Percentiles rank a stretch among this genome's conserved stretches.
Conservation (phyloP, 129 eudicot species). For the Heracleum sosnowskyi region DNA sequence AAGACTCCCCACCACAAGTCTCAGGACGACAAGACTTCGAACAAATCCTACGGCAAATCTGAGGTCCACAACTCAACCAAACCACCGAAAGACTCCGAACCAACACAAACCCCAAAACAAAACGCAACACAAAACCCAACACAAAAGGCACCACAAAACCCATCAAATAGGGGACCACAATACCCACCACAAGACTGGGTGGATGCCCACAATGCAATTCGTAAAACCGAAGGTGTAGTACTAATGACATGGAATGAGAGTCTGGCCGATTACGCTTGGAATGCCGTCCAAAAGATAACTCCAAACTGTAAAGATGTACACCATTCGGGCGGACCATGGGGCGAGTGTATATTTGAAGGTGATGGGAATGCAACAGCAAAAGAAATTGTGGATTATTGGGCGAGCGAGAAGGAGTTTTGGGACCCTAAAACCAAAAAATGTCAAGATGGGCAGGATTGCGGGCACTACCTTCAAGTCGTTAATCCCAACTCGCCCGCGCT, state of each 20-base stretch:
- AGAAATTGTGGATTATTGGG: conserved; percentile 39
- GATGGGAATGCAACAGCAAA: conserved; percentile 4
- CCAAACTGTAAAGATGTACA: conserved; percentile 19
- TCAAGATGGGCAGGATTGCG: conserved; percentile 20
- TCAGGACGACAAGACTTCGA: no score
- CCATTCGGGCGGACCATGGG: conserved; percentile 42
- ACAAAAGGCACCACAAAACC: no score
- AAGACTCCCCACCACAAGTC: no score
- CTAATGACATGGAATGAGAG: conserved; percentile 38
- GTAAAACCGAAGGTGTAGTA: conserved; percentile 36
- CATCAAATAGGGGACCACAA: no score
- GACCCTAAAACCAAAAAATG: conserved; percentile 31
- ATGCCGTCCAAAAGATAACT: conserved; percentile 19
- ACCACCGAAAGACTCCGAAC: no score
- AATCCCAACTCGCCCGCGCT: conserved; percentile 30
- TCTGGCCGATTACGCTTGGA: conserved; percentile 36
- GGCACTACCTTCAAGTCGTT: conserved; percentile 50
- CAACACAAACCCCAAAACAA: no score
- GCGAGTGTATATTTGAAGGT: conserved; percentile 29
- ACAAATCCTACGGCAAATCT: no score
- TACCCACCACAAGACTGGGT: conserved; percentile 22
- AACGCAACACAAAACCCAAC: no score
- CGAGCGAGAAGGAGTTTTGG: conserved; percentile 34
- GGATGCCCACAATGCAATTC: conserved; percentile 39
- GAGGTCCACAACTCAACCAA: no score